These are phyloP conservation scores for Darksidea phi DNA, from an alignment of 495 filamentous ascomycete genomes.

Conservation along the genomic window DNA sequence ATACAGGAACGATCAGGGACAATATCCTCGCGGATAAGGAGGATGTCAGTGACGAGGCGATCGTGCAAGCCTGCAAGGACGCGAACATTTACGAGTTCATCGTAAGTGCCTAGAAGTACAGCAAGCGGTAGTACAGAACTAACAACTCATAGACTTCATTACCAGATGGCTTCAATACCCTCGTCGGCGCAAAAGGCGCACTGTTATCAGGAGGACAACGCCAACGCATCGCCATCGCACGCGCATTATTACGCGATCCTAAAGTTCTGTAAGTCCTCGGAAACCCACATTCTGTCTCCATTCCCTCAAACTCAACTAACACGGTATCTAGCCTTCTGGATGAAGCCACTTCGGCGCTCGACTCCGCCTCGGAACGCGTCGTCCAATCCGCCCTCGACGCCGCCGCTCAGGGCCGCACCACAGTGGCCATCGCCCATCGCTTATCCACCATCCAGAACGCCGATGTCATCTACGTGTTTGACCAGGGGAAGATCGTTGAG, in stretches of 20 bases:
- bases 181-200: conserved; percentile 44
- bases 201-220: conserved; percentile 46
- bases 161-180: conserved; percentile 44
- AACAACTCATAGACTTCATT: conserved; percentile 11
- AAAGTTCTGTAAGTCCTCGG: conserved; percentile 55
- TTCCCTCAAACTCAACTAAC: background rate
- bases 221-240: conserved; percentile 47
- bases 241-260: conserved; percentile 65
- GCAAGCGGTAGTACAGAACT: background rate
- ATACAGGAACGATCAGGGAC: conserved; percentile 80
- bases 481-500: conserved; percentile 69
- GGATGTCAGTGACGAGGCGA: conserved; percentile 63
- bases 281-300: background rate
- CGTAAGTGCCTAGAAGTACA: conserved; percentile 30
- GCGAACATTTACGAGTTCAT: conserved; percentile 95
- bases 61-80: conserved; percentile 75
- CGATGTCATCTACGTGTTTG: conserved; percentile 77
- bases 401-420: conserved; percentile 53
- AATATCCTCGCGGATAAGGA: conserved; percentile 67
- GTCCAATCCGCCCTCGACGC: conserved; percentile 58
- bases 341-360: conserved; percentile 85
- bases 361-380: conserved; percentile 78
- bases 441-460: conserved; percentile 83
- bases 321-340: conserved; percentile 61
- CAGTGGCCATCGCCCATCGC: conserved; percentile 85